A percentile compares a stretch with the other conserved stretches of the same genome.
phyloP scores from a whole-genome alignment of 78 protist species.

The Isochrysis galbana region DNA sequence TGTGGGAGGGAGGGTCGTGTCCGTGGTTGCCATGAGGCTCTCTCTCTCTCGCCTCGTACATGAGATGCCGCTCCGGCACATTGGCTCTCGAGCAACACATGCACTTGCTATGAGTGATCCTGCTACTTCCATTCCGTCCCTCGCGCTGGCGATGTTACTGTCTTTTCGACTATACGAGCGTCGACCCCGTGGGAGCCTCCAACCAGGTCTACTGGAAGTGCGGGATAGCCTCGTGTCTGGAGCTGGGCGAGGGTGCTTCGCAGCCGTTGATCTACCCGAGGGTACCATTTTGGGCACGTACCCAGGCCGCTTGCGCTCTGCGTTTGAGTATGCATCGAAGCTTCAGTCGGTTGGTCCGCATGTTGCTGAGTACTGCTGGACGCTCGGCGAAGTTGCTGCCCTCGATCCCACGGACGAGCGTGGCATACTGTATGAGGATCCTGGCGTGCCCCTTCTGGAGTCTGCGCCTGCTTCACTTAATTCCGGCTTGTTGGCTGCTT shows the following conservation, averaged over 20 bases:
- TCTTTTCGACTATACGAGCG: not conserved
- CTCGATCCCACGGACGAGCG: not conserved
- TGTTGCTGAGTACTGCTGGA: not conserved
- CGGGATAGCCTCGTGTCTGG: not conserved
- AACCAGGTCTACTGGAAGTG: not conserved
- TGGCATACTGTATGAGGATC: not conserved
- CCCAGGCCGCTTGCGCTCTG: not conserved
- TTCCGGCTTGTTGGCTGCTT: not conserved
- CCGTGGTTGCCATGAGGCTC: too few relatives aligned
- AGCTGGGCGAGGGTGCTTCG: not conserved
- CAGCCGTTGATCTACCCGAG: not conserved
- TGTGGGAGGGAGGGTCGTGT: too few relatives aligned
- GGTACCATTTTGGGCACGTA: not conserved
- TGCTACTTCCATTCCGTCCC: too few relatives aligned
- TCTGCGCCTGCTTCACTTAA: not conserved
- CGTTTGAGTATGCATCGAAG: not conserved
- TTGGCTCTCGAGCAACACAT: too few relatives aligned
- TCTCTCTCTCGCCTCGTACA: too few relatives aligned
- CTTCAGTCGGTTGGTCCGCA: not conserved
- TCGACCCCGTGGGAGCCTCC: not conserved
- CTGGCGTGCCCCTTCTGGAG: not conserved
- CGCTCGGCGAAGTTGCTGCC: not conserved
- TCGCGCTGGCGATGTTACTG: too few relatives aligned
- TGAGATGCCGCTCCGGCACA: too few relatives aligned
- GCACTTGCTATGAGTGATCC: too few relatives aligned